These are phyloP conservation scores for Heliosperma pusillum DNA, from an alignment of 148 eudicot species.

Conservation along the genomic window DNA sequence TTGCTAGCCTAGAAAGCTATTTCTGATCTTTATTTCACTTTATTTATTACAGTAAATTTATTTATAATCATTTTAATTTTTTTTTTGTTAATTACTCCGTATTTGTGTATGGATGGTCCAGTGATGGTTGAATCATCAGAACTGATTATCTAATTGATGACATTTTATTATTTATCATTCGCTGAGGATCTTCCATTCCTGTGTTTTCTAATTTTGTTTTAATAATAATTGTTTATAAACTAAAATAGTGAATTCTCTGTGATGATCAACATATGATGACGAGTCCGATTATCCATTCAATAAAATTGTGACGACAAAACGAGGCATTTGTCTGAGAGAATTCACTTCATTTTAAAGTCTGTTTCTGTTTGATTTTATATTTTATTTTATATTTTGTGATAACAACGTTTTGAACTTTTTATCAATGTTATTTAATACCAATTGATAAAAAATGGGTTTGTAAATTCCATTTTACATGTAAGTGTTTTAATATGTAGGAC, in stretches of 20 bases:
- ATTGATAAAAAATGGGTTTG: too few relatives aligned
- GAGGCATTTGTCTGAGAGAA: conserved; percentile 41
- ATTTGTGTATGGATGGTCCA: not conserved
- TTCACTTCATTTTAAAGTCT: not conserved
- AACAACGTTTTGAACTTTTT: too few relatives aligned
- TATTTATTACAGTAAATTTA: too few relatives aligned
- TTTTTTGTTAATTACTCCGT: not conserved
- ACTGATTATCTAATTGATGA: conserved; percentile 18
- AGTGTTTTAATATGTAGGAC: too few relatives aligned
- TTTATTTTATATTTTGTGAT: too few relatives aligned
- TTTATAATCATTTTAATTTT: too few relatives aligned
- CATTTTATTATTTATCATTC: not conserved
- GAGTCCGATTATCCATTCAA: conserved; percentile 34
- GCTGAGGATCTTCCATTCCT: not conserved
- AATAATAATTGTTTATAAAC: not conserved
- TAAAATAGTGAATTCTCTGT: conserved; percentile 15
- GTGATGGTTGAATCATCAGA: conserved; percentile 36
- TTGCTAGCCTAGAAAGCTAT: conserved; percentile 38
- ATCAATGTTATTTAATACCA: too few relatives aligned
- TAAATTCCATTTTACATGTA: too few relatives aligned
- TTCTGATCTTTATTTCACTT: conserved; percentile 25
- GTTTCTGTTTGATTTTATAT: too few relatives aligned
- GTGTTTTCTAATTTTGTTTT: not conserved
- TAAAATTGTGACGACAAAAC: conserved; percentile 30
- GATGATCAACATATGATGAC: conserved; percentile 32